A percentile compares a stretch with the other conserved stretches of the same genome.
These are phyloP conservation scores for Kwoniella botswanensis DNA, from an alignment of 768 basidiomycete genomes.

Conservation along the genomic window DNA sequence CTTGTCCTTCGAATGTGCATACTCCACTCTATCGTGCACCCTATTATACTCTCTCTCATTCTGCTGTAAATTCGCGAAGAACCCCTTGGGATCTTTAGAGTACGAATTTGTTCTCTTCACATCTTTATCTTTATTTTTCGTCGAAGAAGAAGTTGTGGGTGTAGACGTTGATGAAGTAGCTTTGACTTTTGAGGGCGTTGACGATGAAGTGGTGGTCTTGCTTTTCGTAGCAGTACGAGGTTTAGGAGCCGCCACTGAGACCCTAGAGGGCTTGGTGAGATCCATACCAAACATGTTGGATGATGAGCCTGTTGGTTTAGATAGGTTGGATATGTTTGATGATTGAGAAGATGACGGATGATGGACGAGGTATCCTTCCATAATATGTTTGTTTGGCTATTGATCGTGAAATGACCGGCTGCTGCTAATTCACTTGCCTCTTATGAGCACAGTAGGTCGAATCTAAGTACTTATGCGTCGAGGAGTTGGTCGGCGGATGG, in stretches of 20 bases:
- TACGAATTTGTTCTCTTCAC: background rate
- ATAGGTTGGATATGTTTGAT: background rate
- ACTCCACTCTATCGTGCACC: background rate
- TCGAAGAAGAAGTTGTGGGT: background rate
- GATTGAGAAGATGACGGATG: background rate
- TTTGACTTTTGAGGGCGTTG: background rate
- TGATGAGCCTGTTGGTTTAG: too few species aligned
- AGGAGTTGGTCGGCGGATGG: too few species aligned
- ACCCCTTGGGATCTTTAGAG: background rate
- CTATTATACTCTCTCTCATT: background rate
- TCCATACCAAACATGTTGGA: background rate
- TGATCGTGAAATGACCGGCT: too few species aligned
- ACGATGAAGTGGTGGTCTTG: background rate
- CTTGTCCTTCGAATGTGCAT: slow-evolving; percentile 8
- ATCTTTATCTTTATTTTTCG: background rate
- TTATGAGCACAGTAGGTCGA: too few species aligned
- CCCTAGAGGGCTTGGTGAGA: background rate
- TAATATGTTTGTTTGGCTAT: background rate
- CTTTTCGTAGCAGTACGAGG: background rate
- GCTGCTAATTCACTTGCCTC: too few species aligned
- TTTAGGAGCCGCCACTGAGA: background rate
- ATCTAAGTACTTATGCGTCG: too few species aligned
- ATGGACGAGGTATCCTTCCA: background rate
- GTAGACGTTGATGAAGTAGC: background rate
- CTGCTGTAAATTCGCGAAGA: background rate